Evolutionary conservation across 331 rosid genomes (phyloP), one percentile per base, ranked within the genome.

Genomic region (Dryas integrifolia): DNA sequence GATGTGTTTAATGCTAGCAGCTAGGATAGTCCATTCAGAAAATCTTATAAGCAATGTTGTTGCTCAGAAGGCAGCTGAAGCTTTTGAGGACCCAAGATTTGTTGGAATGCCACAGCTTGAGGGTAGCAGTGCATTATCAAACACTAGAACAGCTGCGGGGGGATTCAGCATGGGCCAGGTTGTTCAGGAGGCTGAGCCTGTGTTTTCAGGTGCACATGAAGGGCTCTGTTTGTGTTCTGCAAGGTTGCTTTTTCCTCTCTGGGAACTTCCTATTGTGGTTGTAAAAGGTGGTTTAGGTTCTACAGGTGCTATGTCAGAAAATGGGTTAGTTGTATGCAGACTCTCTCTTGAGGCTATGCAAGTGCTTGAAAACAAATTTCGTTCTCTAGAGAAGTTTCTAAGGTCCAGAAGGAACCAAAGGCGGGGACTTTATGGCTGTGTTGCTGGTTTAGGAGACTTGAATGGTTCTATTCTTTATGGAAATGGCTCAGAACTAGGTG

Each of bases 121-220:
- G 77, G 97, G 97, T 58, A 83, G 80, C 72, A 80, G 74, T 81
- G 96, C 90, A 68, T 77, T 94, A 77, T 89, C 98, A 76, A 91
- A 80, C 84, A 84, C 92, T 55, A 87, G 96, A 85, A 88, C 93
- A 66, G 87, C 93, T 80, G 85, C 93, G 68, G 89, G 88, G 80
- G 97, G 97, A 67, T 95, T 95, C 79, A 89, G 96, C 93, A 95
- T 95, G 99, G 97, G 99, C 44, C 99, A 92, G 86, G 99, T 95
- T 88, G 97, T 92, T 70, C 97, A 92, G 86, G 99, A 95, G 84
- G 97, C 97, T 64, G 96, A 89, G 85, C 96, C 99, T 45, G 87
- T 95, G 73, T 95, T 95, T 84, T 95, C 99, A 79, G 97, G 96
- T 44, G 96, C 97, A 72, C 97, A 95, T 82, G 97, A 92, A 79